phyloP scores from a whole-genome alignment of 768 basidiomycete genomes.

The Tephrocybe sp. region DNA sequence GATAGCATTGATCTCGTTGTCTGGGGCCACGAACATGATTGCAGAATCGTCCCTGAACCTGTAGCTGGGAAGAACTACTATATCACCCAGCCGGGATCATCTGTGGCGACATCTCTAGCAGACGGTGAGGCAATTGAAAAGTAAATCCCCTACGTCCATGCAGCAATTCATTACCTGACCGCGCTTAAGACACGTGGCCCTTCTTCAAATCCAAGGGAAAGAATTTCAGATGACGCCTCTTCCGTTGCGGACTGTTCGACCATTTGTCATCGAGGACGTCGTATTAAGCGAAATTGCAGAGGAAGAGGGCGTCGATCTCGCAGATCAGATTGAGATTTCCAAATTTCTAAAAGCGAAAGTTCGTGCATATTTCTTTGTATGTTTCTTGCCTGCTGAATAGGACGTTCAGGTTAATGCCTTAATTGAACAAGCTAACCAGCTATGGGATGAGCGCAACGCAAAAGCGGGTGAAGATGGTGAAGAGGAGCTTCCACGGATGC shows the following conservation, averaged over 20 bases:
- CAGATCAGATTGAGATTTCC: slow-evolving; percentile 80
- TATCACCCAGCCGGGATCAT: slow-evolving; percentile 94
- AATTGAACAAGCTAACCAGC: slow-evolving; percentile 73
- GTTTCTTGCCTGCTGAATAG: not conserved
- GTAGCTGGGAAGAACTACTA: slow-evolving; percentile 91
- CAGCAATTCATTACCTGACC: not conserved
- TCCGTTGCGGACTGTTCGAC: slow-evolving; percentile 87
- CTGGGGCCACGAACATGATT: slow-evolving; percentile 99
- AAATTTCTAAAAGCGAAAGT: slow-evolving; percentile 80
- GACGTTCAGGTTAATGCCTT: slow-evolving; percentile 68
- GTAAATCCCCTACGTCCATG: slow-evolving; percentile 38
- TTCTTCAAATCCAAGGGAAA: slow-evolving; percentile 85
- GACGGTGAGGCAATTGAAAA: slow-evolving; percentile 93
- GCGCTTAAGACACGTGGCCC: slow-evolving; percentile 79
- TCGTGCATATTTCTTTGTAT: not conserved
- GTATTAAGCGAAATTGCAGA: slow-evolving; percentile 76
- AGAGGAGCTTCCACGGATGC: slow-evolving; percentile 63
- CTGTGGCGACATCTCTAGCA: slow-evolving; percentile 90
- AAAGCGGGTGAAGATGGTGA: slow-evolving; percentile 62
- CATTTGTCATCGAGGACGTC: slow-evolving; percentile 88
- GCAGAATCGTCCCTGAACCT: slow-evolving; percentile 85
- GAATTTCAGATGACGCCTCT: slow-evolving; percentile 86
- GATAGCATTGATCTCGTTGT: slow-evolving; percentile 91
- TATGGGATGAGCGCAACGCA: slow-evolving; percentile 77
- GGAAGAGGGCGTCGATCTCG: slow-evolving; percentile 71